Base-by-base conservation (phyloP, 2,329 filamentous ascomycete species). In the Microsporum ferrugineum region DNA sequence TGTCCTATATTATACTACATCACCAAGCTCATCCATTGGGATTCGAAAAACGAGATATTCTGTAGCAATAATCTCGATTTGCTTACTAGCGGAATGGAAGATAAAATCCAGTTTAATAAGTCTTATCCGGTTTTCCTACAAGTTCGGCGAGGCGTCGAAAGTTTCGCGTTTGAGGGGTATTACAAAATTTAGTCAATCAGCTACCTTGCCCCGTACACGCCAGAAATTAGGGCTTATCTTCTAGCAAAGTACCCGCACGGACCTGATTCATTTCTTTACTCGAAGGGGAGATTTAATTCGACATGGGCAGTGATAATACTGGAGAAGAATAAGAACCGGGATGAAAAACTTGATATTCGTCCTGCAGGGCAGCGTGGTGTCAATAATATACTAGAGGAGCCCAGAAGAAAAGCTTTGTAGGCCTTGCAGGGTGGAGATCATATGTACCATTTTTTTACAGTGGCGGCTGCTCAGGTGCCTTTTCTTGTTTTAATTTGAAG, bases 71-170 rank as follows among this genome's bases (percentile, higher is more conserved):
- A 60, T 23, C 17, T 61, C 17, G 49, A 62, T 29, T 55, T 64
- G 8, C 63, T 64, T 14, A 12, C 34, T 36, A 10, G 34, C 5
- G 5, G 10, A 12, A 12, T 39, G 8, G 14, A 7, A 12, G 34
- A 39, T 17, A 34, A 34, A 45, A 41, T 23, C 31, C 36, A 23
- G 10, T 33, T 27, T 27, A 39, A 5, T 10, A 29, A 14, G 10
- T 63, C 61, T 33, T 64, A 61, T 31, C 61, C 61, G 4, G 10
- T 64, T 31, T 64, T 62, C 47, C 27, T 58, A 31, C 56, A 61
- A 36, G 14, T 5, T 2, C n/a, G n/a, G 8, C 12, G 14, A 10
- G 29, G 2, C 2, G 3, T 41, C 27, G n/a, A 7, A 12, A 27
- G 33, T 14, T 36, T 45, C 27, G n/a, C 5, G 12, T 61, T 64